These are phyloP conservation scores for Blastobotrys malaysiensis DNA, from an alignment of 1,139 yeast species.

Conservation along the genomic window DNA sequence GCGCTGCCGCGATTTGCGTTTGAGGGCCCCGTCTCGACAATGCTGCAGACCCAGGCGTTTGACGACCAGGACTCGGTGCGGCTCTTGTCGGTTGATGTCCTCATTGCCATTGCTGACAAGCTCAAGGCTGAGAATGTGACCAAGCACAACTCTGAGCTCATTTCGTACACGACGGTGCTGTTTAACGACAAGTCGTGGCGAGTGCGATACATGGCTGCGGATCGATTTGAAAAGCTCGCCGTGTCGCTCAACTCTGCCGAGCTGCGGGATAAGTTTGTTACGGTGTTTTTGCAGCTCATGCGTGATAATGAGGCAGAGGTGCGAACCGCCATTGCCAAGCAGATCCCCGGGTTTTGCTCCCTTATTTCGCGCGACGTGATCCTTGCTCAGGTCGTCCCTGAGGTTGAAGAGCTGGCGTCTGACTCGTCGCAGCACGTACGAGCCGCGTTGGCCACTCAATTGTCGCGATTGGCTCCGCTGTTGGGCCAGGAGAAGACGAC, in stretches of 20 bases:
- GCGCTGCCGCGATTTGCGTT: conserved; percentile 42
- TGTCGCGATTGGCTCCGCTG: conserved; percentile 81
- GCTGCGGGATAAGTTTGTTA: conserved; percentile 53
- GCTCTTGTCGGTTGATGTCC: conserved; percentile 79
- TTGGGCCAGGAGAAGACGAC: conserved; percentile 82
- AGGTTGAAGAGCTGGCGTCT: conserved; percentile 74
- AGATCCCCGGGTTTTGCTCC: conserved; percentile 71
- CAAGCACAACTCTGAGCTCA: conserved; percentile 28
- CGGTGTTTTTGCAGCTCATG: conserved; percentile 69
- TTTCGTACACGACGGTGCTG: conserved; percentile 49
- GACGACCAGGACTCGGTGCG: conserved; percentile 97
- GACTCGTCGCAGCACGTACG: conserved; percentile 93
- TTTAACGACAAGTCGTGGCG: conserved; percentile 95
- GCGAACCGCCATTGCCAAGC: conserved; percentile 88
- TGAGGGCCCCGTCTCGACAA: conserved; percentile 49
- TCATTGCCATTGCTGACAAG: conserved; percentile 47
- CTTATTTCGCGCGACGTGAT: conserved; percentile 43
- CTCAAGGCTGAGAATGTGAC: conserved; percentile 28
- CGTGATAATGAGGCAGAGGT: conserved; percentile 96
- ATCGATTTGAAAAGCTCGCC: conserved; percentile 74
- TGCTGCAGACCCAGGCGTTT: conserved; percentile 73
- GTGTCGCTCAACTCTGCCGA: conserved; percentile 53
- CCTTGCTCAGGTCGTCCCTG: conserved; percentile 70
- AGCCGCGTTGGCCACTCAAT: conserved; percentile 83
- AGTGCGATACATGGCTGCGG: conserved; percentile 96